Evolutionary conservation across 768 basidiomycete species (phyloP), one percentile per base, ranked within the genome.

Genomic region (Leccinum incarnatum): DNA sequence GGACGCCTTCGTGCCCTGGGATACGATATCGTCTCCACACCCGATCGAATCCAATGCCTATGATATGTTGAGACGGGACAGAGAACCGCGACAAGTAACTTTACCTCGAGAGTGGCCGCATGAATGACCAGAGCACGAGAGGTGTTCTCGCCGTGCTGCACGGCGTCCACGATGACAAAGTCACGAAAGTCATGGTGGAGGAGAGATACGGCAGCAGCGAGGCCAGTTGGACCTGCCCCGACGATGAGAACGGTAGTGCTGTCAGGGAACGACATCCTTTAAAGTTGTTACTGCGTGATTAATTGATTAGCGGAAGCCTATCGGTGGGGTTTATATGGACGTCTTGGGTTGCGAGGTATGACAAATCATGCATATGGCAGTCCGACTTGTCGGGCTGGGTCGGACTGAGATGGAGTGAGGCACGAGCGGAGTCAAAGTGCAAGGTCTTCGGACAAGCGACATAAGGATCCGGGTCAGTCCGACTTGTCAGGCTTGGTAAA

Each of bases 51-150:
- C 78, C 5, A 85, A 68, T 0, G 78, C 76, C 82, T 84, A 49
- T 14, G 25, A 61, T 62, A 30, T 47, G 23, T 47, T 11, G 3
- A 14, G 19, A 23, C 21, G 23, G 3, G 46, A 47, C 1, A 23
- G 12, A 21, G 5, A 25, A 15, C 12, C 12, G 8, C 12, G 23
- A 47, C 7, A 15, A 12, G 21, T 2, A 17, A 21, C 5, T 15
- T 8, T 49, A 81, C 82, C 74, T 84, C 83, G 19, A 84, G 70
- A 3, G 83, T 84, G 32, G 81, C 79, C n/a, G 83, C 78, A 61
- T 84, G 83, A 29, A 83, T 65, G 1, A 76, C 72, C 6, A 79
- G 61, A 0, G 83, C 81, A 9, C 83, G 78, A 12, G 83, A 81
- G 5, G 76, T 71, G 50, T 75, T 73, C 51, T 74, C 67, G 21